Conservation (phyloP, 768 basidiomycete genomes). For the Multifurca ochricompacta region DNA sequence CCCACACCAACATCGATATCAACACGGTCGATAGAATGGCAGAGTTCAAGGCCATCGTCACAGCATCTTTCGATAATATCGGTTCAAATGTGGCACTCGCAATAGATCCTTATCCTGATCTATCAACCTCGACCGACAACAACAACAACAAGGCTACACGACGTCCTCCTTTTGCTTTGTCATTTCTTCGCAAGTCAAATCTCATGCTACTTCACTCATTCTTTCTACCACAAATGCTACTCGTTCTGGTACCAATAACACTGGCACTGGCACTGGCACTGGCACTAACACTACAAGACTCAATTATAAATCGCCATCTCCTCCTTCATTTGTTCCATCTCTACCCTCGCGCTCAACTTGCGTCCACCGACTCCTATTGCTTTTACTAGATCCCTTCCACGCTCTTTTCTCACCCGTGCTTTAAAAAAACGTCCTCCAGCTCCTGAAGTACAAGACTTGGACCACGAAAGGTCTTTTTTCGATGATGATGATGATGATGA, state of each 20-base stretch:
- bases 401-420: background rate
- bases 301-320: background rate
- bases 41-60: conserved; percentile 17
- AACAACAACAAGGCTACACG: background rate
- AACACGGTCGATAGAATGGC: conserved; percentile 2
- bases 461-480: background rate
- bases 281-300: too few relatives aligned
- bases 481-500: conserved; percentile 4
- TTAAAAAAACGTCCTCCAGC: background rate
- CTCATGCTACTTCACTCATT: conserved; percentile 5
- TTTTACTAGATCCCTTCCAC: background rate
- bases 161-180: background rate
- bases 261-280: too few relatives aligned
- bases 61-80: conserved; percentile 19
- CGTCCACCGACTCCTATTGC: background rate
- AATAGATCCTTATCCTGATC: background rate
- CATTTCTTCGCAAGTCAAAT: conserved; percentile 13
- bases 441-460: background rate
- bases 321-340: background rate
- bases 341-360: background rate
- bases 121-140: background rate
- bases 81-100: conserved; percentile 4
- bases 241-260: too few relatives aligned
- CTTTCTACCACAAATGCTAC: background rate
- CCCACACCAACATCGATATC: too few relatives aligned